Evolutionary conservation across 2,329 filamentous ascomycete genomes (phyloP).

Genomic region (Blumeriella jaapii): DNA sequence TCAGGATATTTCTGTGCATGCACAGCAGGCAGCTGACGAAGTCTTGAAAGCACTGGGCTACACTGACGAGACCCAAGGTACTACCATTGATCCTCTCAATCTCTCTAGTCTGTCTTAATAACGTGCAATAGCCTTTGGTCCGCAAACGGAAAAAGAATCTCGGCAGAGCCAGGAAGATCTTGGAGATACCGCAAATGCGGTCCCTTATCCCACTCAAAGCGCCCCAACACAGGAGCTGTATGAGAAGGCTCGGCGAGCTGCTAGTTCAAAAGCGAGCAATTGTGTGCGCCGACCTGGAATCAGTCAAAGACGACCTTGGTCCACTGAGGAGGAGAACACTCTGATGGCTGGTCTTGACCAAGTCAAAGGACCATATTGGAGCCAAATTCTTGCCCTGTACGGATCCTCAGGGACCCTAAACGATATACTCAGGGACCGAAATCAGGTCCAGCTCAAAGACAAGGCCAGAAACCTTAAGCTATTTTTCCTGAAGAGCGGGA

Average conservation of each 20-base stretch:
- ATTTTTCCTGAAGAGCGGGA: slow-evolving; percentile 84
- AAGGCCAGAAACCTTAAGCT: slow-evolving; percentile 84
- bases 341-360: slow-evolving; percentile 80
- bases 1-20: slow-evolving; percentile 6
- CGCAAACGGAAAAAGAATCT: neutral
- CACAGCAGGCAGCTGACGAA: slow-evolving; percentile 4
- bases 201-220: slow-evolving; percentile 22
- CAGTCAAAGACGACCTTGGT: slow-evolving; percentile 65
- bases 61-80: neutral
- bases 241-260: slow-evolving; percentile 43
- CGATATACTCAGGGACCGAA: slow-evolving; percentile 75
- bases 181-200: neutral
- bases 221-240: slow-evolving; percentile 44
- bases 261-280: slow-evolving; percentile 42
- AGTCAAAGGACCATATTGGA: slow-evolving; percentile 88
- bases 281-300: slow-evolving; percentile 38
- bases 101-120: neutral
- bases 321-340: slow-evolving; percentile 78
- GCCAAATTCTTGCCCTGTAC: slow-evolving; percentile 77
- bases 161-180: neutral
- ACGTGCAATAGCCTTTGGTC: neutral
- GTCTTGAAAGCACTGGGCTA: slow-evolving; percentile 3
- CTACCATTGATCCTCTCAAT: neutral
- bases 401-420: slow-evolving; percentile 69
- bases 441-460: slow-evolving; percentile 86